Evolutionary conservation across 2,329 filamentous ascomycete genomes (phyloP).

Genomic region (Verticillium nubilum): DNA sequence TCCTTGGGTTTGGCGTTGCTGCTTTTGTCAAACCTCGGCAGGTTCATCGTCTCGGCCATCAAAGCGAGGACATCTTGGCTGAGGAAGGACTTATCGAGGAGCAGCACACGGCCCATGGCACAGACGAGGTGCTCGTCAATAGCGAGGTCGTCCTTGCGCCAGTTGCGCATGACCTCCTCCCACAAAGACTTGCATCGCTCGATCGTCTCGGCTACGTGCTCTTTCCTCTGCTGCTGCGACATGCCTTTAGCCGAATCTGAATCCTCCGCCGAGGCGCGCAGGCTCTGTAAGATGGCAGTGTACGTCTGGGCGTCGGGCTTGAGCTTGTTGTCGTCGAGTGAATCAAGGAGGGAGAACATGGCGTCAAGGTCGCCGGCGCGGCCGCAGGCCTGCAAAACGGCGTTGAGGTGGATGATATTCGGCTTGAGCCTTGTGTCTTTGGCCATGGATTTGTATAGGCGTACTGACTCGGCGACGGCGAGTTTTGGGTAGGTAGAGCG

Average conservation of each 20-base stretch:
- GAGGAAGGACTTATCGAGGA: slow-evolving; percentile 58
- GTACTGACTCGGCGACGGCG: slow-evolving; percentile 63
- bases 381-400: slow-evolving; percentile 77
- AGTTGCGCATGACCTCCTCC: slow-evolving; percentile 72
- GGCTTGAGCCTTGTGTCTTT: slow-evolving; percentile 59
- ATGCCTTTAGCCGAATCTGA: slow-evolving; percentile 4
- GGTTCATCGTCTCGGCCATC: slow-evolving; percentile 75
- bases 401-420: slow-evolving; percentile 80
- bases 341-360: slow-evolving; percentile 70
- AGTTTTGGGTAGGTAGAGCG: slow-evolving; percentile 50
- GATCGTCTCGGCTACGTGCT: slow-evolving; percentile 37
- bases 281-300: slow-evolving; percentile 74
- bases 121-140: slow-evolving; percentile 77
- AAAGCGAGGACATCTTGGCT: slow-evolving; percentile 69
- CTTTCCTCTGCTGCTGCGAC: background rate
- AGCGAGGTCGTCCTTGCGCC: slow-evolving; percentile 62
- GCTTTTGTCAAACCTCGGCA: slow-evolving; percentile 47
- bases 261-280: slow-evolving; percentile 45
- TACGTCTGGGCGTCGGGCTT: slow-evolving; percentile 69
- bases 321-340: slow-evolving; percentile 53
- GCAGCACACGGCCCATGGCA: slow-evolving; percentile 74
- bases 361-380: slow-evolving; percentile 70
- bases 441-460: slow-evolving; percentile 72
- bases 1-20: background rate
- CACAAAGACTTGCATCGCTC: slow-evolving; percentile 70